These are phyloP conservation scores for Cinnamomum micranthum DNA, from an alignment of 164 flowering plant genomes.

Conservation along the genomic window DNA sequence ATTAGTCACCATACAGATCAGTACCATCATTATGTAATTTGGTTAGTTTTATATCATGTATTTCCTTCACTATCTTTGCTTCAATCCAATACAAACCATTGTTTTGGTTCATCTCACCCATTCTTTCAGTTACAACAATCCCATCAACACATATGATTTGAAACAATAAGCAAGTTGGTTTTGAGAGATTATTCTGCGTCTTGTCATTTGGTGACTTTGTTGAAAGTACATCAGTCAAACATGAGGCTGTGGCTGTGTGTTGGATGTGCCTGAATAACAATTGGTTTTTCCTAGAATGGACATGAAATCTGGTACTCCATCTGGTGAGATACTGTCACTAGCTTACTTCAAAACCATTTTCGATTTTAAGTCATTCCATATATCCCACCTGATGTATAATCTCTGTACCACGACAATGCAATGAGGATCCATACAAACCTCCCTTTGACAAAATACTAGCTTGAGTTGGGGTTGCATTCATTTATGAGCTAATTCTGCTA, in stretches of 20 bases:
- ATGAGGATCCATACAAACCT: neutral
- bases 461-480: neutral
- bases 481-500: neutral
- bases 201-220: neutral
- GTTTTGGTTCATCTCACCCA: neutral
- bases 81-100: neutral
- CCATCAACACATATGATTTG: neutral
- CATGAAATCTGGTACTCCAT: neutral
- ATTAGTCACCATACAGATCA: neutral
- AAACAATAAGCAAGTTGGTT: neutral
- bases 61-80: neutral
- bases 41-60: neutral
- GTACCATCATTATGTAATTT: too few species aligned
- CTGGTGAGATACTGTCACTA: neutral
- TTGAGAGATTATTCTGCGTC: neutral
- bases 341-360: neutral
- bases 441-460: neutral
- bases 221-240: neutral
- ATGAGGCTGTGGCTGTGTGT: neutral
- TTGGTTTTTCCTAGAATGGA: neutral
- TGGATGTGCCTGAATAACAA: neutral
- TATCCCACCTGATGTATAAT: neutral
- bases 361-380: neutral
- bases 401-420: neutral
- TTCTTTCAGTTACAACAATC: neutral